These are phyloP conservation scores for Diacronema lutheri DNA, from an alignment of 78 protist species.

Conservation along the genomic window DNA sequence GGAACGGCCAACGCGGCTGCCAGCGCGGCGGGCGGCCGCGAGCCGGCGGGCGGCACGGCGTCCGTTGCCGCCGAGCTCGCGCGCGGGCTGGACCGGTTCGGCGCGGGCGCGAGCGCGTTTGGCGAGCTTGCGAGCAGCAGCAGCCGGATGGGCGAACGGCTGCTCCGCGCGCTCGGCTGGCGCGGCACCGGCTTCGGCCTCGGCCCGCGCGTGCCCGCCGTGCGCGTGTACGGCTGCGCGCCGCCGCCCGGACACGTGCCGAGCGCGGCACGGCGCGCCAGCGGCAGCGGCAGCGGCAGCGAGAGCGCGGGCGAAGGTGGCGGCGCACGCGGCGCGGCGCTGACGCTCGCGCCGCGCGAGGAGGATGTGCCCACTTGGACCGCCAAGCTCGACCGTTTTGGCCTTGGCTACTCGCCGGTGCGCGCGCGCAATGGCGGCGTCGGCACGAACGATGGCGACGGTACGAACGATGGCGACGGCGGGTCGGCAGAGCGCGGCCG, in stretches of 20 bases:
- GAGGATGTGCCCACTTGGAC: not conserved
- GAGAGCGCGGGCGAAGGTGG: not conserved
- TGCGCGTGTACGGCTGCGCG: not conserved
- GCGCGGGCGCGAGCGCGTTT: too few relatives aligned
- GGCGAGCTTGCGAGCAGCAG: too few relatives aligned
- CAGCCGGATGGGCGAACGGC: slow-evolving; percentile 39
- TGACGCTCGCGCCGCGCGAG: not conserved
- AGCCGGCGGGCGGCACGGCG: not conserved
- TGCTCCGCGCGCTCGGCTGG: slow-evolving; percentile 53
- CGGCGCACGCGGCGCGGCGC: not conserved
- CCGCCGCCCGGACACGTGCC: not conserved
- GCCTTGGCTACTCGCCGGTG: not conserved
- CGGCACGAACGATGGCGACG: not conserved
- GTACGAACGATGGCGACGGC: too few relatives aligned
- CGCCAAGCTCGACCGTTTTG: not conserved
- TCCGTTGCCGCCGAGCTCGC: not conserved
- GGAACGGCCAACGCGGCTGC: too few relatives aligned
- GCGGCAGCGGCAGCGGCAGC: not conserved
- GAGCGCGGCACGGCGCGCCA: not conserved
- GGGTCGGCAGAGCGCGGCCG: not conserved
- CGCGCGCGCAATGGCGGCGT: not conserved
- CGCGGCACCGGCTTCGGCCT: slow-evolving; percentile 42
- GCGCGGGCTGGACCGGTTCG: not conserved
- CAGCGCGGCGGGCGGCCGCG: not conserved
- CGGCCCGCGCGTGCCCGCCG: slow-evolving; percentile 12